phyloP scores from a whole-genome alignment of 1,284 basidiomycete species.

The Austroboletus novae-zelandiae region DNA sequence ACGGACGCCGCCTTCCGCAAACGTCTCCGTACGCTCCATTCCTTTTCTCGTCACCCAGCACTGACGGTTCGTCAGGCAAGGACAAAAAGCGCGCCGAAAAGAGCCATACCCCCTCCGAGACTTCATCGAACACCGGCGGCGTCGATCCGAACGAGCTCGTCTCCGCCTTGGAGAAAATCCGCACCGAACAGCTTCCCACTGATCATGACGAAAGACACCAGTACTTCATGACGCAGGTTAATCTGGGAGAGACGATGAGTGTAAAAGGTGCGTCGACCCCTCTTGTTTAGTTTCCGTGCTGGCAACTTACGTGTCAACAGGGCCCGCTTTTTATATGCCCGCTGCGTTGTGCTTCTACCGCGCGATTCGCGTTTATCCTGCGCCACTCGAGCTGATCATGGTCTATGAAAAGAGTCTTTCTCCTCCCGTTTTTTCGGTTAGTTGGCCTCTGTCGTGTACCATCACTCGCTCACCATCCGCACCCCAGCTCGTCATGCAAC shows the following conservation, averaged over 20 bases:
- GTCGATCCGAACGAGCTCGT: constrained; percentile 54
- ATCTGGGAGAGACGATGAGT: constrained; percentile 83
- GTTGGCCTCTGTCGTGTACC: not conserved
- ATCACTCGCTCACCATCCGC: not conserved
- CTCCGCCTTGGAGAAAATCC: constrained; percentile 60
- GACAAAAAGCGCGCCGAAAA: constrained; percentile 89
- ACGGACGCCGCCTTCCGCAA: constrained; percentile 89
- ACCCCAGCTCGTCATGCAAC: constrained; percentile 76
- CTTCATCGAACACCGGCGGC: constrained; percentile 31
- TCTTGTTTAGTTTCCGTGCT: not conserved
- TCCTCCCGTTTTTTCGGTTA: constrained; percentile 79
- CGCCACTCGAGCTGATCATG: constrained; percentile 86
- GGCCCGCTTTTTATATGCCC: constrained; percentile 71
- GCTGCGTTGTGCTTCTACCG: constrained; percentile 92
- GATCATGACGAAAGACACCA: constrained; percentile 76
- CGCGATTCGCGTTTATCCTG: constrained; percentile 92
- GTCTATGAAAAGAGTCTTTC: constrained; percentile 95
- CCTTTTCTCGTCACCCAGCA: constrained; percentile 1
- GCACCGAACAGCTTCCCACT: constrained; percentile 62
- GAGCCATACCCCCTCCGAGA: constrained; percentile 65
- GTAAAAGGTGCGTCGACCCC: constrained; percentile 57
- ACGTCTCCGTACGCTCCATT: constrained; percentile 73
- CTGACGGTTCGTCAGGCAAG: constrained; percentile 56
- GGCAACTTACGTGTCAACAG: constrained; percentile 39
- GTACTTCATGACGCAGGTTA: constrained; percentile 91